A percentile compares a stretch with the other conserved stretches of the same genome.
phyloP scores from a whole-genome alignment of 176 grass and related monocot species.

The Eleusine indica region DNA sequence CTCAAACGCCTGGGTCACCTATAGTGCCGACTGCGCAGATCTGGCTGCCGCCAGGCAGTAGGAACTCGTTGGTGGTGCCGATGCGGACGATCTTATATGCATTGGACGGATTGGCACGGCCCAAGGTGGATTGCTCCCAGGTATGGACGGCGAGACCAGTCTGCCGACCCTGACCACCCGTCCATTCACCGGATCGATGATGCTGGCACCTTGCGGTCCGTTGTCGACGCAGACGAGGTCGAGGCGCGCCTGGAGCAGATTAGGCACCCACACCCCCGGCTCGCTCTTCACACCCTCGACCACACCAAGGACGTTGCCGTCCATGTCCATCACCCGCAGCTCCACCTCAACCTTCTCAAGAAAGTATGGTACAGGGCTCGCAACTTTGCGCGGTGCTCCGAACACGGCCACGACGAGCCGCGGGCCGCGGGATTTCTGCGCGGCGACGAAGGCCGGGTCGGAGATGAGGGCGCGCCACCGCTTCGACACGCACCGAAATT shows the following conservation, averaged over 20 bases:
- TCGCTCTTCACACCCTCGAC: background rate
- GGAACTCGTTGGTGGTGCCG: too few relatives aligned
- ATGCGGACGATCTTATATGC: too few relatives aligned
- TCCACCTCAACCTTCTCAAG: too few relatives aligned
- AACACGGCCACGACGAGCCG: background rate
- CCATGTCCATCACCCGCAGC: slow-evolving; percentile 4
- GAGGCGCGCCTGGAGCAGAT: background rate
- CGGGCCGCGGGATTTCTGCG: background rate
- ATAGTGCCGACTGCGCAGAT: too few relatives aligned
- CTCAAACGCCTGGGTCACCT: too few relatives aligned
- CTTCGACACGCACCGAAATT: background rate
- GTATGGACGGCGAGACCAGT: too few relatives aligned
- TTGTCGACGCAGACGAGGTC: slow-evolving; percentile 4
- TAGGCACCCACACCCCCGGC: too few relatives aligned
- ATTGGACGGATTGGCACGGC: too few relatives aligned
- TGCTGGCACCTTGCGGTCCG: background rate
- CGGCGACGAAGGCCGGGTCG: background rate
- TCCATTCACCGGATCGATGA: background rate
- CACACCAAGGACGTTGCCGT: background rate
- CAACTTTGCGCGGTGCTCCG: background rate
- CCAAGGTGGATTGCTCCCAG: too few relatives aligned
- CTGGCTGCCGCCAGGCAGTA: too few relatives aligned
- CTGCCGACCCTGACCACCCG: background rate
- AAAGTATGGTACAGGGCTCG: too few relatives aligned
- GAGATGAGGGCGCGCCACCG: background rate